phyloP scores from a whole-genome alignment of 345 rosid species.

The Eucalyptus coolabah region DNA sequence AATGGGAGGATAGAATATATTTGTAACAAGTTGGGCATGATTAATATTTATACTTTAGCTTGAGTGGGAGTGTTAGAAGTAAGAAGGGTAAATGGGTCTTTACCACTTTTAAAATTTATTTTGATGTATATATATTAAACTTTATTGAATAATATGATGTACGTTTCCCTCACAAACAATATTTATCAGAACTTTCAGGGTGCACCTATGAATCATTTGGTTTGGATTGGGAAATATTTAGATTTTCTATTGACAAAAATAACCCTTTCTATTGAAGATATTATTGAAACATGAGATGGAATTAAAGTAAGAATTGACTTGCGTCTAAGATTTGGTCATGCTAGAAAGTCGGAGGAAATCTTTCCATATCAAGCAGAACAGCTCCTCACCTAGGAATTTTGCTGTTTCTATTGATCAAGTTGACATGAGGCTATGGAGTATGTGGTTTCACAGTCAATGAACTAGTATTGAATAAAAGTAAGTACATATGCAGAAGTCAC shows the following conservation, averaged over 20 bases:
- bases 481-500: not conserved
- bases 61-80: too few species aligned
- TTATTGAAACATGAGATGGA: not conserved
- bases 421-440: not conserved
- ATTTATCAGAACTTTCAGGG: not conserved
- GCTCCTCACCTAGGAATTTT: not conserved
- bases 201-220: not conserved
- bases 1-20: too few species aligned
- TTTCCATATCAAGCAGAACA: not conserved
- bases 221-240: not conserved
- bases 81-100: too few species aligned
- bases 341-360: not conserved
- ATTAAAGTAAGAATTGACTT: not conserved
- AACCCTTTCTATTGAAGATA: not conserved
- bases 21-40: too few species aligned
- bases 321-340: not conserved
- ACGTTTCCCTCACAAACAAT: too few species aligned
- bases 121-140: too few species aligned
- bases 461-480: not conserved
- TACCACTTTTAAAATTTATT: too few species aligned
- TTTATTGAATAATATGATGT: too few species aligned
- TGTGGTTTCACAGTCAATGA: not conserved
- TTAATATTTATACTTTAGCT: too few species aligned
- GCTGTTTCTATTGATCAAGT: not conserved
- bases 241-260: not conserved